Conservation (phyloP, 164 flowering plant genomes). For the Kingdonia uniflora region DNA sequence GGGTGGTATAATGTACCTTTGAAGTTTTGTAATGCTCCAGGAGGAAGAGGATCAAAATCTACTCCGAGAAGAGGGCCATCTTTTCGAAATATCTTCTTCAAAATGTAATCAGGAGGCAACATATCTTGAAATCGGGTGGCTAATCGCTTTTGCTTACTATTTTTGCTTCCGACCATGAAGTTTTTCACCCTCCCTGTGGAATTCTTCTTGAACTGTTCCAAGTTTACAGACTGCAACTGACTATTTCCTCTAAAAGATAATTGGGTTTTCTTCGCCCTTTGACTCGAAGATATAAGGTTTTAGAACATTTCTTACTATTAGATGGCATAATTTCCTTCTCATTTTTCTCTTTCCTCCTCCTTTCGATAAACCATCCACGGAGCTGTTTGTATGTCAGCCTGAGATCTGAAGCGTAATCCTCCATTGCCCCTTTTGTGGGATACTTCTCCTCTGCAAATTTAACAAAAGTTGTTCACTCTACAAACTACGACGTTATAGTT, state of each 20-base stretch:
- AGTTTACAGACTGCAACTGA: background rate
- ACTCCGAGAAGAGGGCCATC: conserved; percentile 86
- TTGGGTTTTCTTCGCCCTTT: background rate
- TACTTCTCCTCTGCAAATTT: conserved; percentile 36
- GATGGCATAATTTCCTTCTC: conserved; percentile 1
- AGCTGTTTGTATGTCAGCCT: conserved; percentile 54
- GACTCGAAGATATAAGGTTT: background rate
- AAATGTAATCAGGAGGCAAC: conserved; percentile 39
- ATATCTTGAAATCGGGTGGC: conserved; percentile 33
- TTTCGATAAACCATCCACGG: conserved; percentile 50
- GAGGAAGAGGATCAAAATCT: conserved; percentile 61
- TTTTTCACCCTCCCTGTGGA: background rate
- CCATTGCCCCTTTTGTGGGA: conserved; percentile 35
- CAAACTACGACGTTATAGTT: too few relatives aligned
- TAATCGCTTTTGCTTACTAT: conserved; percentile 13
- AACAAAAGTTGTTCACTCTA: too few relatives aligned
- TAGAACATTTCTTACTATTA: too few relatives aligned
- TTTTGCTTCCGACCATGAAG: conserved; percentile 7
- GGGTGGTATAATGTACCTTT: conserved; percentile 21
- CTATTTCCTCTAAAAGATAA: background rate
- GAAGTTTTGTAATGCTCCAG: conserved; percentile 18
- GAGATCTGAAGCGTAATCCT: conserved; percentile 31
- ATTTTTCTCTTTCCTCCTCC: conserved; percentile 45
- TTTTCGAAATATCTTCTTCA: conserved; percentile 60
- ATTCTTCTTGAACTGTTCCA: background rate